Evolutionary conservation across 2,329 filamentous ascomycete genomes (phyloP).

Genomic region (Lojkania enalia): DNA sequence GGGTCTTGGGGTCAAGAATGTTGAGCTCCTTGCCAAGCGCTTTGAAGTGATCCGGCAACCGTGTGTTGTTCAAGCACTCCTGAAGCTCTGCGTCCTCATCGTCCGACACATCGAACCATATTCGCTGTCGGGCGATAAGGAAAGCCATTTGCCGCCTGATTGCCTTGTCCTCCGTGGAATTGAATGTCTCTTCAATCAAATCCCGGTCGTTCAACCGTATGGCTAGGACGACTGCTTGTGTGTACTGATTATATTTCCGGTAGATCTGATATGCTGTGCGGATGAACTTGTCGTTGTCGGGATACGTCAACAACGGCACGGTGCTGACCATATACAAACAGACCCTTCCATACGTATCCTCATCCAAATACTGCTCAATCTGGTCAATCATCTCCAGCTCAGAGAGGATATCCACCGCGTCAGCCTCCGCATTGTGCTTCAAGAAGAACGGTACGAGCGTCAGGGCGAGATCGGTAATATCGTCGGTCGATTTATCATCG

Average conservation of each 20-base stretch:
- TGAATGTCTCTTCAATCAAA: conserved; percentile 80
- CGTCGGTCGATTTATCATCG: conserved; percentile 79
- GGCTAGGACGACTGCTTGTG: conserved; percentile 90
- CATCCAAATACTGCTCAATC: conserved; percentile 85
- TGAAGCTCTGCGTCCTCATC: conserved; percentile 74
- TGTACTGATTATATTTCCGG: conserved; percentile 86
- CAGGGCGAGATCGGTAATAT: conserved; percentile 82
- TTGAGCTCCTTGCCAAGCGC: conserved; percentile 93
- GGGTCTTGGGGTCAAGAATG: conserved; percentile 93
- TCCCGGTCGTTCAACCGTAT: conserved; percentile 88
- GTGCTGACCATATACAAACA: conserved; percentile 99
- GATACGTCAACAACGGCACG: conserved; percentile 96
- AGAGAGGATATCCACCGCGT: conserved; percentile 95
- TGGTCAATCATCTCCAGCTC: conserved; percentile 97
- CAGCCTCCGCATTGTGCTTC: conserved; percentile 95
- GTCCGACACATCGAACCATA: conserved; percentile 73
- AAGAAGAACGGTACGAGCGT: conserved; percentile 91
- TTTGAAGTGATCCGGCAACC: conserved; percentile 90
- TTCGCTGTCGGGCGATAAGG: conserved; percentile 87
- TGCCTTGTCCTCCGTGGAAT: conserved; percentile 75
- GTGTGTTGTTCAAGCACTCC: conserved; percentile 85
- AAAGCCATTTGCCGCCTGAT: conserved; percentile 94
- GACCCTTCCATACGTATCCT: conserved; percentile 89
- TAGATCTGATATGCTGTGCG: conserved; percentile 93
- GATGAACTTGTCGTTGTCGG: conserved; percentile 95